Percentiles rank a stretch among this genome's conserved stretches.
Evolutionary conservation across 2,329 filamentous ascomycete species (phyloP).

Genomic region (Penicillium rolfsii): DNA sequence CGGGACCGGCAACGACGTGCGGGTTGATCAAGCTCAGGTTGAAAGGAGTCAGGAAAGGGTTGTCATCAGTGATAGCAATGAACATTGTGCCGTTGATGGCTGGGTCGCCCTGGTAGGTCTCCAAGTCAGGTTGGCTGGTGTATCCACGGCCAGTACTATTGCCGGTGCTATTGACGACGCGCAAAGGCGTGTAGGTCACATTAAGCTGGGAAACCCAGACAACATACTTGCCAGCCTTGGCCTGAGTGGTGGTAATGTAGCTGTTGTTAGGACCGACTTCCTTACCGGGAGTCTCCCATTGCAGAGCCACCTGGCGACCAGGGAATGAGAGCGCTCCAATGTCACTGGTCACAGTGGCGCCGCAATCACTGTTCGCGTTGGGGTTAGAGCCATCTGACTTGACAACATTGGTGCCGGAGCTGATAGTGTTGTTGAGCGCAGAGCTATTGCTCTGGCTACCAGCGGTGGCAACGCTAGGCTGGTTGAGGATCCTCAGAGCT

Average conservation of each 20-base stretch:
- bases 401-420: conserved; percentile 37
- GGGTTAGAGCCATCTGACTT: conserved; percentile 62
- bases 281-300: conserved; percentile 72
- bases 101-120: conserved; percentile 69
- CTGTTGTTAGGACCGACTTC: conserved; percentile 78
- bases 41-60: conserved; percentile 73
- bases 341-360: conserved; percentile 69
- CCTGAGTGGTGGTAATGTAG: conserved; percentile 68
- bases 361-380: conserved; percentile 57
- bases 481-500: conserved; percentile 69
- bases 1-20: conserved; percentile 71
- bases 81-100: conserved; percentile 79
- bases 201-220: conserved; percentile 79
- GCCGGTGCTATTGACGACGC: conserved; percentile 52
- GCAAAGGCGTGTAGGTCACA: conserved; percentile 68
- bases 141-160: conserved; percentile 49
- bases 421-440: conserved; percentile 64
- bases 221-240: conserved; percentile 66
- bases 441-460: conserved; percentile 52
- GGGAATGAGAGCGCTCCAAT: conserved; percentile 73
- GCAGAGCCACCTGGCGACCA: conserved; percentile 69
- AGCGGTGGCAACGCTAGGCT: conserved; percentile 65
- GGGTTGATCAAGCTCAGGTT: conserved; percentile 75
- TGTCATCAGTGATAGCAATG: conserved; percentile 70
- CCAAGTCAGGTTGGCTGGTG: conserved; percentile 72